Evolutionary conservation across 1,139 yeast species (phyloP).

Genomic region (Hyphopichia buzzinii): DNA sequence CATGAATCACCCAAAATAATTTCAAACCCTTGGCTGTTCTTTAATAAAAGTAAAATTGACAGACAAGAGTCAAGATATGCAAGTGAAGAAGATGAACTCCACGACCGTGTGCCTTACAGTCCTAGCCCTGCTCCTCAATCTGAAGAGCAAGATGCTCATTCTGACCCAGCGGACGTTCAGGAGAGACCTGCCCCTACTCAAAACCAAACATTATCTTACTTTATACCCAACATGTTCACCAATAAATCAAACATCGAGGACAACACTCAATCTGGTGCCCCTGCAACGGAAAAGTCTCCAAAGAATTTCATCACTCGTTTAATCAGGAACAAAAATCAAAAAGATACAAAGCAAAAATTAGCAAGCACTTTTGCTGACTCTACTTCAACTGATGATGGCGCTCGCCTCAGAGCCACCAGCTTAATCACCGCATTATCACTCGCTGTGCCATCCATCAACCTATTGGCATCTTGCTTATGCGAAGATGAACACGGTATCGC

Average conservation of each 20-base stretch:
- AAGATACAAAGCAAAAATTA: slow-evolving; percentile 1
- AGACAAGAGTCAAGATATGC: slow-evolving; percentile 24
- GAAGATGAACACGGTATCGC: slow-evolving; percentile 76
- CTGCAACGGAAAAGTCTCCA: slow-evolving; percentile 19
- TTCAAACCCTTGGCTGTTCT: slow-evolving; percentile 29
- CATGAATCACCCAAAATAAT: slow-evolving; percentile 21
- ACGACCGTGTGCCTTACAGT: slow-evolving; percentile 5
- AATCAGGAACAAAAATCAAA: slow-evolving; percentile 10
- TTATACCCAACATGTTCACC: slow-evolving; percentile 14
- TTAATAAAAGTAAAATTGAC: slow-evolving; percentile 18
- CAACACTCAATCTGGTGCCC: background rate
- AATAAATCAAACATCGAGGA: slow-evolving; percentile 9
- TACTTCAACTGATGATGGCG: slow-evolving; percentile 23
- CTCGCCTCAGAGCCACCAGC: slow-evolving; percentile 57
- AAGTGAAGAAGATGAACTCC: slow-evolving; percentile 24
- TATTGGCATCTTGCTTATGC: slow-evolving; percentile 72
- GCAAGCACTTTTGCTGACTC: slow-evolving; percentile 8
- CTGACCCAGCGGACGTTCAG: slow-evolving; percentile 7
- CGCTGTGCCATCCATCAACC: slow-evolving; percentile 78
- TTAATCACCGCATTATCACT: slow-evolving; percentile 62
- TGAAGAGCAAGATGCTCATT: slow-evolving; percentile 10
- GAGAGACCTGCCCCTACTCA: slow-evolving; percentile 6
- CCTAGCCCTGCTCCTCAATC: background rate
- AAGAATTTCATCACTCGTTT: slow-evolving; percentile 7
- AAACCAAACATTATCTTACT: slow-evolving; percentile 10